These are phyloP conservation scores for Malus orientalis DNA, from an alignment of 306 rosid species.

Conservation along the genomic window DNA sequence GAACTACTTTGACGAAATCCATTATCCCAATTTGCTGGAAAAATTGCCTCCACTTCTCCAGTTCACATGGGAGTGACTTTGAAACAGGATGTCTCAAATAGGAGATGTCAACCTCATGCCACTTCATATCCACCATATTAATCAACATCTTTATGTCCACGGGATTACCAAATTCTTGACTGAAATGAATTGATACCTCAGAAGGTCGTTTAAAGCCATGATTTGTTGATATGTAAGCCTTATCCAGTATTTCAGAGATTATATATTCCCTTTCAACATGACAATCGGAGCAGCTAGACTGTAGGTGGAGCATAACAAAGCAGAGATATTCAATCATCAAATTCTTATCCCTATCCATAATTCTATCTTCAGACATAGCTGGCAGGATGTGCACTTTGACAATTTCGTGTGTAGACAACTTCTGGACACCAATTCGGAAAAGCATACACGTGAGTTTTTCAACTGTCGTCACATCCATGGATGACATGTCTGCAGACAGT, in stretches of 20 bases:
- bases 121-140: slow-evolving; percentile 45
- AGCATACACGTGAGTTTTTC: slow-evolving; percentile 57
- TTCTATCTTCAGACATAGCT: slow-evolving; percentile 39
- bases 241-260: slow-evolving; percentile 50
- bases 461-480: slow-evolving; percentile 20
- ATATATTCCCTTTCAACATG: slow-evolving; percentile 45
- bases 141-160: slow-evolving; percentile 51
- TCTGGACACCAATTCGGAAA: slow-evolving; percentile 68
- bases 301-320: slow-evolving; percentile 72
- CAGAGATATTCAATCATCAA: slow-evolving; percentile 80
- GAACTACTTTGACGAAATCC: slow-evolving; percentile 60
- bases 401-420: slow-evolving; percentile 82
- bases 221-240: slow-evolving; percentile 60
- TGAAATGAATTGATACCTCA: slow-evolving; percentile 69
- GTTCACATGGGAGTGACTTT: slow-evolving; percentile 47
- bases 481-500: slow-evolving; percentile 36
- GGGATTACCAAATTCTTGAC: slow-evolving; percentile 66
- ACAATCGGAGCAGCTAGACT: slow-evolving; percentile 68
- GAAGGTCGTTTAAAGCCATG: slow-evolving; percentile 65
- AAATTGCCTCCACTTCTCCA: slow-evolving; percentile 70
- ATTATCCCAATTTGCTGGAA: slow-evolving; percentile 65
- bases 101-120: slow-evolving; percentile 69
- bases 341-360: slow-evolving; percentile 26
- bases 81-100: slow-evolving; percentile 69
- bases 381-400: slow-evolving; percentile 78